Evolutionary conservation across 2,329 filamentous ascomycete genomes (phyloP), one percentile per base, ranked within the genome.

Genomic region (Botrytis byssoidea): DNA sequence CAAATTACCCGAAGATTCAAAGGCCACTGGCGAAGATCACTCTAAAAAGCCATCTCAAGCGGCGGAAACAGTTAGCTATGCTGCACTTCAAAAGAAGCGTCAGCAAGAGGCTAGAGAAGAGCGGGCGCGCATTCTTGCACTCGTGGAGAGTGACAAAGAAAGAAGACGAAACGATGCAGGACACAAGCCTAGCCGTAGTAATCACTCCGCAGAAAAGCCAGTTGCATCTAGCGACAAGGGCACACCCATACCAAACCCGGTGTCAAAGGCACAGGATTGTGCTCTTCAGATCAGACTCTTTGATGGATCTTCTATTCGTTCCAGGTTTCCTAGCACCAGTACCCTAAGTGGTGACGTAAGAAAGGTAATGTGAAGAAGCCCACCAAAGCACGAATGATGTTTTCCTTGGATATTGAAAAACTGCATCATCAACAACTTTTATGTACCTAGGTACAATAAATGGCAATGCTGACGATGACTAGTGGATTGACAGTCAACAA

Each of bases 281-380:
- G 88, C 91, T 29, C 84, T 98, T 1, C 93, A 96, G 79, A 88
- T 97, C 29, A 89, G 95, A 12, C 85, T 97, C 0, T 92, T 97
- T 73, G 94, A 98, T 80, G 95, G 95, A 16, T 91, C 90, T 18
- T 94, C 90, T 2, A 88, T 98, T 29, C 90, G 94, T 59, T 88
- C 86, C 5, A 89, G 88, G 29, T 97, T 98, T 81, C 84, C 89
- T 18, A 88, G 90, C 35, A 84, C 84, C 3, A 85, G 88, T 10
- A 92, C 88, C 0, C 85, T 98, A 5, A 82, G 85, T 10, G 84
- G 82, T 10, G 88, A 93, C 61, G 90, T 98, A 1, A 88, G 95
- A 12, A 83, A 85, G 10, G 72, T 73, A 72, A 57, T 22, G 16
- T 32, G 25, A 42, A 40, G 6, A 69, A 42, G 3, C n/a, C 16